These are phyloP conservation scores for Emericellopsis atlantica DNA, from an alignment of 2,329 filamentous ascomycete genomes.

Conservation along the genomic window DNA sequence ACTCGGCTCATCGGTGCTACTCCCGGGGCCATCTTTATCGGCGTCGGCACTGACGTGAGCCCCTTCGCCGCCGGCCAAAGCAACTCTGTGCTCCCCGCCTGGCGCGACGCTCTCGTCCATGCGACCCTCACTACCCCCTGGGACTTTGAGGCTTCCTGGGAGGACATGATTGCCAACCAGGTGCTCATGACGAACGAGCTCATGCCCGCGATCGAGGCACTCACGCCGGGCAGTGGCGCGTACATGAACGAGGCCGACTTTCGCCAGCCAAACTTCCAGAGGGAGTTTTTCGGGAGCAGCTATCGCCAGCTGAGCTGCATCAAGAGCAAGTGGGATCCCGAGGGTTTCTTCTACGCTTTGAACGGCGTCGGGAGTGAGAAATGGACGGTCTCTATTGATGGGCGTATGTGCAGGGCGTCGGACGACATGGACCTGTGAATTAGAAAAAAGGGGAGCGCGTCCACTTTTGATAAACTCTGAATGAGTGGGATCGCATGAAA, in stretches of 20 bases:
- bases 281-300: constrained; percentile 32
- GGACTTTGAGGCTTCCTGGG: constrained; percentile 11
- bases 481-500: no score
- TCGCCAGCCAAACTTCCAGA: constrained; percentile 28
- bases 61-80: constrained; percentile 9
- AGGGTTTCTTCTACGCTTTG: constrained; percentile 29
- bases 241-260: constrained; percentile 41
- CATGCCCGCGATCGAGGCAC: neutral
- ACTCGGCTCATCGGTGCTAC: neutral
- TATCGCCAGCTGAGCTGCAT: constrained; percentile 26
- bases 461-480: no score
- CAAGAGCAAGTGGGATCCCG: constrained; percentile 34
- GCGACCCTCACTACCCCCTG: constrained; percentile 11
- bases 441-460: no score
- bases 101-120: constrained; percentile 21
- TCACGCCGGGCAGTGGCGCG: constrained; percentile 2
- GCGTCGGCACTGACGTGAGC: constrained; percentile 12
- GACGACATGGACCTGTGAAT: no score
- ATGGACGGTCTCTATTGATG: constrained; percentile 27
- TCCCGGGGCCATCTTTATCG: constrained; percentile 13
- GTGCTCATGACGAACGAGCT: constrained; percentile 14
- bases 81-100: constrained; percentile 26
- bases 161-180: constrained; percentile 15
- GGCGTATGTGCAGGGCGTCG: constrained; percentile 22
- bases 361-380: constrained; percentile 36